phyloP scores from a whole-genome alignment of 2,329 filamentous ascomycete species.

The Zymoseptoria ardabiliae region DNA sequence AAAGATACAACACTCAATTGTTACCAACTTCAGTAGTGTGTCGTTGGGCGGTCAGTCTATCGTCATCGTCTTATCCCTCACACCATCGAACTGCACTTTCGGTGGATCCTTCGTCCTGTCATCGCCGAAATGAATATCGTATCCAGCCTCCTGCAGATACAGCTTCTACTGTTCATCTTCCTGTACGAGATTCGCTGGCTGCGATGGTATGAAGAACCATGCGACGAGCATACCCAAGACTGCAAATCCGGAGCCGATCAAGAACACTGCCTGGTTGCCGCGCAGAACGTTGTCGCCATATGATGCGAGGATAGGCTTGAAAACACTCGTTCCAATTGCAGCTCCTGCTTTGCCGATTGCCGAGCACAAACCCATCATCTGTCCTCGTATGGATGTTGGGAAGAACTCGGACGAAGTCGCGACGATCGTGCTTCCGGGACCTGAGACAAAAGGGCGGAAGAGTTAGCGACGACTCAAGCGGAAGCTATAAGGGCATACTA shows the following conservation, averaged over 20 bases:
- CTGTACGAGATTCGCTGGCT: conserved; percentile 21
- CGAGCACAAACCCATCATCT: conserved; percentile 62
- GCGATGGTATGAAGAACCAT: conserved; percentile 42
- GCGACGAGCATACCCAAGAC: conserved; percentile 61
- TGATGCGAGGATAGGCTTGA: conserved; percentile 55
- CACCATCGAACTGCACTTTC: neutral
- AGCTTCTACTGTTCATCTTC: conserved; percentile 10
- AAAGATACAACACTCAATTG: too few species aligned
- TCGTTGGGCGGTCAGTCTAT: neutral
- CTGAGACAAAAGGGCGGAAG: too few species aligned
- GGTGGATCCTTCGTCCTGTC: neutral
- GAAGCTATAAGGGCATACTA: too few species aligned
- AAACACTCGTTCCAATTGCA: conserved; percentile 78
- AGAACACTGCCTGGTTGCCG: conserved; percentile 75
- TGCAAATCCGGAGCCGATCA: conserved; percentile 67
- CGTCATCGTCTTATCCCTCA: neutral
- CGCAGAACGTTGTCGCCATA: conserved; percentile 43
- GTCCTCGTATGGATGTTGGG: conserved; percentile 74
- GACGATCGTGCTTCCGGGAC: conserved; percentile 59
- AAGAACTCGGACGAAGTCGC: conserved; percentile 77
- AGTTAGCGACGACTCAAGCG: too few species aligned
- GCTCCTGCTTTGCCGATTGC: conserved; percentile 64
- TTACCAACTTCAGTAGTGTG: too few species aligned
- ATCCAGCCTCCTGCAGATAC: neutral
- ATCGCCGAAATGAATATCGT: neutral